Base-by-base conservation (phyloP, 345 rosid genomes). In the Moricandia arvensis region DNA sequence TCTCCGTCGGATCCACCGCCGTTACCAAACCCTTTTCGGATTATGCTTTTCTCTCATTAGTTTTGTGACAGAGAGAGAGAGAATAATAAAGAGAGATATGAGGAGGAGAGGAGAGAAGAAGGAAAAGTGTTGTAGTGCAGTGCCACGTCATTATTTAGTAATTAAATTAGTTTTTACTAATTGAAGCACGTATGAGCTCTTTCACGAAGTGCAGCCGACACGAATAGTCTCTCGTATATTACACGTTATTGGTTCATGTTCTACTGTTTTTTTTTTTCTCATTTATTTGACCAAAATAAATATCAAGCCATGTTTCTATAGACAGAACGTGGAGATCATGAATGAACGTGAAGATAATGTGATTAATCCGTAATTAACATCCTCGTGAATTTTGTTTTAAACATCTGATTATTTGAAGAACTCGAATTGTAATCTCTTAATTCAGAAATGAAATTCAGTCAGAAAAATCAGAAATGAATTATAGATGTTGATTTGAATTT, bases 121-220 rank as follows among this genome's bases (percentile, higher is more conserved):
- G 33, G 51, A 4, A 47, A 37, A 69, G 72, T 71, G 72, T 64
- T 77, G 61, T 63, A 12, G 60, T 58, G 34, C 71, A 16, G 80
- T 77, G 67, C 71, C 77, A 78, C 77, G 77, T 78, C 81, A 71
- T 71, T 12, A 64, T 69, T 69, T 2, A 67, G 7, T 67, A 2
- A 31, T 38, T 17, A 21, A 35, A 18, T 4, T 30, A 21, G 27
- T 8, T 65, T 66, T 47, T 35, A 76, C 5, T 76, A 57, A 43
- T 69, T 2, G 72, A 17, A 70, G 72, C 80, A 77, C 76, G 80
- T 77, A 71, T 71, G 72, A 71, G 73, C 80, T 77, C 71, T 76
- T 15, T 72, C 68, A 68, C 63, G 68, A 66, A 77, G 9, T 10
- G 2, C 73, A 59, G 76, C 80, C 80, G 80, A 71, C 80, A 77